These are phyloP conservation scores for Dalechampia spathulata DNA, from an alignment of 441 rosid genomes.

Conservation along the genomic window DNA sequence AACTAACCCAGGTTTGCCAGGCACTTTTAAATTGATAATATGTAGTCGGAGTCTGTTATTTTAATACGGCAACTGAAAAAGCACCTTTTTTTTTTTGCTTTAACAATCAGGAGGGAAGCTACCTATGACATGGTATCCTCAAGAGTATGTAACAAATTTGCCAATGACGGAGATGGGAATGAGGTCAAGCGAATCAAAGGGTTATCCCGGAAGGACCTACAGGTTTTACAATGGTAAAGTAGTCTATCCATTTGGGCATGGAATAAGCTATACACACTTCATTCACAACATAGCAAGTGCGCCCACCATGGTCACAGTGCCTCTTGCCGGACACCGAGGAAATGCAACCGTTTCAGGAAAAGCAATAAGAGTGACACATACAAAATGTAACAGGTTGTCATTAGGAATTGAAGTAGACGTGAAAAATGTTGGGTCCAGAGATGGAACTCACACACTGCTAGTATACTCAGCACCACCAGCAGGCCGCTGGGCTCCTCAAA, in stretches of 20 bases:
- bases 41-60: no score
- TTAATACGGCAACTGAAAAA: no score
- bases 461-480: conserved; percentile 64
- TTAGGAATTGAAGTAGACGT: conserved; percentile 61
- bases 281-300: conserved; percentile 48
- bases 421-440: conserved; percentile 52
- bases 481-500: conserved; percentile 65
- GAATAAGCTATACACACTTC: conserved; percentile 70
- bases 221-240: conserved; percentile 74
- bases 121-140: conserved; percentile 99
- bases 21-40: no score
- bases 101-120: conserved; percentile 53
- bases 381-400: conserved; percentile 46
- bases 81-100: no score
- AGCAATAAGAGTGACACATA: conserved; percentile 64
- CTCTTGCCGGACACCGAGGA: conserved; percentile 39
- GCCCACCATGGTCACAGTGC: conserved; percentile 43
- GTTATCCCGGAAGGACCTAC: conserved; percentile 82
- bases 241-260: conserved; percentile 84
- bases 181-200: conserved; percentile 45
- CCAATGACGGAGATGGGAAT: conserved; percentile 90
- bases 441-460: conserved; percentile 61
- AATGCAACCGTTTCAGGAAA: conserved; percentile 38
- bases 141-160: conserved; percentile 51
- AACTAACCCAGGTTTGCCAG: conserved; percentile 50